phyloP scores from a whole-genome alignment of 495 filamentous ascomycete genomes.

The Aspergillus leporis region DNA sequence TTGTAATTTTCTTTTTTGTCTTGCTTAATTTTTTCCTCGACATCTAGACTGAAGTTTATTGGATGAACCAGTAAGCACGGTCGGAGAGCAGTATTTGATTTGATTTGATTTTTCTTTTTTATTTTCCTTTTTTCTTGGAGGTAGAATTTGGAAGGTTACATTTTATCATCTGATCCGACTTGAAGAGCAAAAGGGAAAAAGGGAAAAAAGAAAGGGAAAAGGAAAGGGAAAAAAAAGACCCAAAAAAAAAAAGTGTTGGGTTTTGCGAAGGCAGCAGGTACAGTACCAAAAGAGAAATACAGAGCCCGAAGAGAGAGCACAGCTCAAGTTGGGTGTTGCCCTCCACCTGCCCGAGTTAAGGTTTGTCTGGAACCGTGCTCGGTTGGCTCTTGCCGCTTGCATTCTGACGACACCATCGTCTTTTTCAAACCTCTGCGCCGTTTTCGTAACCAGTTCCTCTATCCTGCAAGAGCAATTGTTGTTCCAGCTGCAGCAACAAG shows the following conservation, averaged over 20 bases:
- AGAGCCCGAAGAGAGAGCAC: background rate
- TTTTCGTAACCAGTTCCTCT: slow-evolving; percentile 17
- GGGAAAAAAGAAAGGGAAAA: slow-evolving; percentile 5
- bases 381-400: slow-evolving; percentile 34
- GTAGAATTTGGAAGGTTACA: background rate
- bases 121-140: background rate
- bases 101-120: no score
- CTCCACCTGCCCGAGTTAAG: slow-evolving; percentile 32
- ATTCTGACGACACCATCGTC: slow-evolving; percentile 38
- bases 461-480: background rate
- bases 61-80: slow-evolving; percentile 11
- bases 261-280: background rate
- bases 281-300: background rate
- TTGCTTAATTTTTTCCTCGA: slow-evolving; percentile 2
- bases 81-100: slow-evolving; percentile 2
- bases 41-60: slow-evolving; percentile 4
- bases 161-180: background rate
- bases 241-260: background rate
- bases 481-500: background rate
- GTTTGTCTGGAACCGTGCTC: slow-evolving; percentile 40
- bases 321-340: slow-evolving; percentile 13
- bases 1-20: slow-evolving; percentile 9
- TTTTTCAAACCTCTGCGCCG: slow-evolving; percentile 16
- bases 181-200: background rate
- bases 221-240: slow-evolving; percentile 8